Evolutionary conservation across 2,329 filamentous ascomycete species (phyloP), one percentile per base, ranked within the genome.

Genomic region (Aureobasidium sp.): DNA sequence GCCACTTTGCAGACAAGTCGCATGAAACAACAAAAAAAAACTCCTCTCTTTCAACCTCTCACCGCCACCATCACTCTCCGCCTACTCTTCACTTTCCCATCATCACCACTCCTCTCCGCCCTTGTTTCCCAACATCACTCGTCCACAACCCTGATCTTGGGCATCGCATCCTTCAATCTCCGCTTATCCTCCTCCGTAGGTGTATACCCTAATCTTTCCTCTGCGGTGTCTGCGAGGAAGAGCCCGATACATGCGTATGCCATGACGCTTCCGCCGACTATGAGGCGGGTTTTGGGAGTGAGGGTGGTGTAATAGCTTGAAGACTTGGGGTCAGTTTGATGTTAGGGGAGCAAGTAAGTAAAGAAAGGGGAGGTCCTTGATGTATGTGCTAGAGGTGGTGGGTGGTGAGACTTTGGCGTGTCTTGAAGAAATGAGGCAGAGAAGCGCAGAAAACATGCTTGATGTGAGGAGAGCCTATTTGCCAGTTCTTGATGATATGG

Each of bases 161-260:
- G 86, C 27, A 81, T 71, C 41, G 78, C 69, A 45, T 75, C 75
- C 44, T 80, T 75, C 57, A 95, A 67, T 11, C 79, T 79, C 55
- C 82, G 80, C 66, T 81, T 84, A 64, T 95, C 89, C 63, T 85
- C 75, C 57, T 88, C 82, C 1, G 82, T 85, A 1, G 90, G 80
- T 34, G 79, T 82, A 67, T 88, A 79, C 6, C 86, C 86, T 56
- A 90, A 78, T 37, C 78, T 81, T 64, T 86, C 79, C 70, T 91
- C 90, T 14, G 85, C 81, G 54, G 76, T 76, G 64, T 91, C 86
- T 4, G 85, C 82, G 16, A 87, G 64, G 64, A 85, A 84, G n/a
- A 93, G 76, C 14, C 88, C 90, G 35, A 81, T 72, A 35, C 75
- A 72, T 12, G 88, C 88, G 80, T 89, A 95, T 29, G 80, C 80